Conservation (phyloP, 2,329 filamentous ascomycete genomes). For the Epicoccum nigrum region DNA sequence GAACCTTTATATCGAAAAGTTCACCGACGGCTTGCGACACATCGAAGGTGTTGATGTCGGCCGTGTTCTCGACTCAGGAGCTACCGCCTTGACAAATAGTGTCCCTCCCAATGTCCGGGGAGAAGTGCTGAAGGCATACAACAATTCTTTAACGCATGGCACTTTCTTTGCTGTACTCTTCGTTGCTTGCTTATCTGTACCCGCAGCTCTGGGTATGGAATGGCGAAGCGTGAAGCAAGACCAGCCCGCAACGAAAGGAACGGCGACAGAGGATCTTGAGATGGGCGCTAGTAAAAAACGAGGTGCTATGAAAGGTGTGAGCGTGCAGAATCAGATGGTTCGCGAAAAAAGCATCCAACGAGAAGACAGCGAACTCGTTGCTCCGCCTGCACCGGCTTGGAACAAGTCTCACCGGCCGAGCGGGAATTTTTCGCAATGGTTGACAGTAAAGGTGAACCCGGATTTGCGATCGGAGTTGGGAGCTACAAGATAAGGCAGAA, state of each 20-base stretch:
- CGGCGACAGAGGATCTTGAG: conserved; percentile 4
- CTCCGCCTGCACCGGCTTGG: conserved; percentile 21
- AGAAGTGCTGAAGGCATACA: conserved; percentile 37
- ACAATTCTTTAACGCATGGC: conserved; percentile 35
- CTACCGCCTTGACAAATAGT: conserved; percentile 61
- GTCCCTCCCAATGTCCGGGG: conserved; percentile 24
- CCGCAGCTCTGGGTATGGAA: conserved; percentile 64
- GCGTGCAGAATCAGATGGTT: neutral
- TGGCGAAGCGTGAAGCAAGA: conserved; percentile 69
- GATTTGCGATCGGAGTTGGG: conserved; percentile 21
- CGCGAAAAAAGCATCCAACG: neutral
- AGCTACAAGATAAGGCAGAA: neutral
- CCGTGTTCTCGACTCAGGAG: conserved; percentile 53
- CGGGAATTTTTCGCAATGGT: conserved; percentile 31
- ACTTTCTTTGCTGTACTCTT: conserved; percentile 66
- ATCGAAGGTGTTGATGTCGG: conserved; percentile 48
- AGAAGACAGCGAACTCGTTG: neutral
- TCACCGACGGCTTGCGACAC: conserved; percentile 43
- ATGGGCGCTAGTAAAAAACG: neutral
- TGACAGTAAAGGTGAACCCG: conserved; percentile 35
- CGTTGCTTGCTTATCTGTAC: conserved; percentile 59
- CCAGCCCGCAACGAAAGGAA: neutral
- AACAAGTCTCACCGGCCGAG: conserved; percentile 29
- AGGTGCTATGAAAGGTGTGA: neutral
- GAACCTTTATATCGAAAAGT: conserved; percentile 54